These are phyloP conservation scores for Rheum nobile DNA, from an alignment of 148 eudicot species.

Conservation along the genomic window DNA sequence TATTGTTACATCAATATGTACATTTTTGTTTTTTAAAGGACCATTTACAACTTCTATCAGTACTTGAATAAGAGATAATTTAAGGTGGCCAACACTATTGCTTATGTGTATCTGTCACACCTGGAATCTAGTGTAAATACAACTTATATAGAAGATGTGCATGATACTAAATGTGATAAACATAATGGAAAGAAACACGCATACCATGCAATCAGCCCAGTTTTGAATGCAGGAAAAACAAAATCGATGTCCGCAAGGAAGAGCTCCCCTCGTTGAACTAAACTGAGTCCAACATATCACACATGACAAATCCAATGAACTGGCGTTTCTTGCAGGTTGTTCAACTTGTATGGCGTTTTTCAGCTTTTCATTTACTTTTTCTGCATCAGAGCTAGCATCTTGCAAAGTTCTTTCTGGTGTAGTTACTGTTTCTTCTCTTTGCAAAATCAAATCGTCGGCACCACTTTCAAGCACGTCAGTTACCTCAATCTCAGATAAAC, in stretches of 20 bases:
- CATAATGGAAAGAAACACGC: conserved; percentile 1
- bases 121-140: not conserved
- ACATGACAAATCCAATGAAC: conserved; percentile 47
- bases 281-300: conserved; percentile 85
- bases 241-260: conserved; percentile 93
- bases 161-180: not conserved
- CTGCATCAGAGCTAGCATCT: conserved; percentile 12
- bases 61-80: not conserved
- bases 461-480: conserved; percentile 8
- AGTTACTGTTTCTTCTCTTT: conserved; percentile 13
- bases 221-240: conserved; percentile 84
- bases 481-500: conserved; percentile 14
- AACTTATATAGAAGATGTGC: not conserved
- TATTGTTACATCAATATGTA: not conserved
- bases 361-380: conserved; percentile 8
- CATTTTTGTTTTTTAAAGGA: not conserved
- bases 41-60: not conserved
- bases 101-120: not conserved
- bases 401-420: conserved; percentile 11
- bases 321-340: conserved; percentile 15
- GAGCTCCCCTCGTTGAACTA: conserved; percentile 69
- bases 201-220: conserved; percentile 84
- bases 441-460: conserved; percentile 13
- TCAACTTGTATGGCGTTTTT: conserved; percentile 9
- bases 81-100: not conserved